Evolutionary conservation across 108 stramenopile genomes (phyloP).

Genomic region (Cylindrotheca fusiformis): DNA sequence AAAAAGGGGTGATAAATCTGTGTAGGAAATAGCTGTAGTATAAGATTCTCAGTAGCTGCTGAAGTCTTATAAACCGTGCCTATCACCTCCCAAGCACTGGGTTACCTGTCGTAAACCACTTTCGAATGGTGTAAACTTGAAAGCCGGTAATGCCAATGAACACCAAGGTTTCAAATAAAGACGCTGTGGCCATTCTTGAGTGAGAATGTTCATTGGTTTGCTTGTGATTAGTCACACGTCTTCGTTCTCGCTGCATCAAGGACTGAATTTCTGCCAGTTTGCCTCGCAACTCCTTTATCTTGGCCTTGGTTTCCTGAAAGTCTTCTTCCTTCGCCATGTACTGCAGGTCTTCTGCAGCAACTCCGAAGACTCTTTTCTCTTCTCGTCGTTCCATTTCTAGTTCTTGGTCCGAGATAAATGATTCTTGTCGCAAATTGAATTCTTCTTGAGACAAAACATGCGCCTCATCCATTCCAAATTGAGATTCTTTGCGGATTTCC

Average conservation of each 20-base stretch:
- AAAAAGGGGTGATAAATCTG: no score
- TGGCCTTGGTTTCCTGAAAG: conserved; percentile 50
- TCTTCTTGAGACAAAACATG: conserved; percentile 65
- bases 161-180: conserved; percentile 67
- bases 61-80: no score
- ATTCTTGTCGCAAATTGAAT: conserved; percentile 50
- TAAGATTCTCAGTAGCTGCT: no score
- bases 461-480: conserved; percentile 54
- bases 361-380: conserved; percentile 21
- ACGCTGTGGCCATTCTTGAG: conserved; percentile 75
- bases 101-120: conserved; percentile 70
- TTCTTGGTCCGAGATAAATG: conserved; percentile 49
- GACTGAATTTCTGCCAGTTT: conserved; percentile 68
- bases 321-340: conserved; percentile 59
- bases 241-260: conserved; percentile 71
- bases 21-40: no score
- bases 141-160: conserved; percentile 76
- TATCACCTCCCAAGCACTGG: conserved; percentile 60
- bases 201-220: conserved; percentile 79
- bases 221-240: conserved; percentile 59
- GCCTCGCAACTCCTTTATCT: conserved; percentile 56
- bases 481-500: conserved; percentile 71
- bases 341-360: background rate
- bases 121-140: conserved; percentile 82
- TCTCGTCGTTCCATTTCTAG: conserved; percentile 50